Evolutionary conservation across 2,329 filamentous ascomycete species (phyloP), one percentile per base, ranked within the genome.

Genomic region (Plenodomus biglobosus): DNA sequence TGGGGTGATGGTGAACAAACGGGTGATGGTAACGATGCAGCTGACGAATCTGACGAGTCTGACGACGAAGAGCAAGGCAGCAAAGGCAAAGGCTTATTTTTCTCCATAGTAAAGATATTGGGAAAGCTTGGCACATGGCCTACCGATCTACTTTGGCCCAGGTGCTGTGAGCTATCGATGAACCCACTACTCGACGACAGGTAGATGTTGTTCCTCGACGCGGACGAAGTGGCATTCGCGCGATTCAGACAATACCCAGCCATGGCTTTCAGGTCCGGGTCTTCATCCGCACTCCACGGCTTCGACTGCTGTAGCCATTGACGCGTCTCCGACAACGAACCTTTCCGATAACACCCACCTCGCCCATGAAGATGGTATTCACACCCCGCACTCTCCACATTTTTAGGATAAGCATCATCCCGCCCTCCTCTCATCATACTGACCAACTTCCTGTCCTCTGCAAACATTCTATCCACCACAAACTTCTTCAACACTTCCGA

Each of bases 401-500:
- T 17, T 1, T 3, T 16, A 0, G 17, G 21, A 10, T 30, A 20
- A 3, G 24, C 6, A 8, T 43, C 42, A 2, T 37, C 39, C 15
- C 24, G 38, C 8, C n/a, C 43, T 3, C 52, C 48, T 6, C 48
- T 45, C 10, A 56, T 22, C 47, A 53, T 46, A 15, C 35, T 16
- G n/a, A 56, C 13, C 50, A 58, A 52, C 11, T 27, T 48, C 20
- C 42, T 39, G 6, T 56, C 50, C 1, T 48, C 34, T 8, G 45
- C 46, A 15, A 58, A 58, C 50, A 58, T 58, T 11, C 16, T 48
- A n/a, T 58, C 48, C 4, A 48, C 32, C 0, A 46, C 22, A 15
- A 56, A 56, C 1, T 17, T 15, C 7, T 40, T 48, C 15, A 56
- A 36, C 5, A 38, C 4, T 1, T 20, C 21, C 0, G 48, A 46